Evolutionary conservation across 2,329 filamentous ascomycete genomes (phyloP).

Genomic region (Penicillium sclerotigenum): DNA sequence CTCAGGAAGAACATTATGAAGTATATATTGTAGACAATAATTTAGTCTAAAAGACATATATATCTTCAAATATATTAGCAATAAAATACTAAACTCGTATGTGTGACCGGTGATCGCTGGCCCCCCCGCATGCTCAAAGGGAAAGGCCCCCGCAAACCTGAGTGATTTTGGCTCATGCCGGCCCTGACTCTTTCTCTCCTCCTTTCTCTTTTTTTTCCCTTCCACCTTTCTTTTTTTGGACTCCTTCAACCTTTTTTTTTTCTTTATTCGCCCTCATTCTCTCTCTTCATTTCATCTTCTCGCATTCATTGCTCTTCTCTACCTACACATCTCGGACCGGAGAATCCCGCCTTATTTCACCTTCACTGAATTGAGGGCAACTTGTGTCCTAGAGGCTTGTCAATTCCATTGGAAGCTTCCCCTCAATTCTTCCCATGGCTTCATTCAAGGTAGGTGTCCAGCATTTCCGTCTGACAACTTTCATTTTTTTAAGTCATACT

Average conservation of each 20-base stretch:
- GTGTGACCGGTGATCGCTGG: slow-evolving; percentile 16
- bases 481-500: slow-evolving; percentile 10
- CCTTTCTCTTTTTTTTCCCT: slow-evolving; percentile 16
- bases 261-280: slow-evolving; percentile 14
- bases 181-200: slow-evolving; percentile 23
- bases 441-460: slow-evolving; percentile 38
- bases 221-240: slow-evolving; percentile 24
- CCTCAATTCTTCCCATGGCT: slow-evolving; percentile 32
- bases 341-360: slow-evolving; percentile 16
- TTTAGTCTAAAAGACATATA: background rate
- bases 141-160: slow-evolving; percentile 28
- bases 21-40: background rate
- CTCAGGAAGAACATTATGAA: no score
- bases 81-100: slow-evolving; percentile 7
- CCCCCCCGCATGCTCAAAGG: slow-evolving; percentile 30
- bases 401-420: slow-evolving; percentile 30
- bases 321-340: background rate
- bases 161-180: slow-evolving; percentile 26
- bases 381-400: slow-evolving; percentile 23
- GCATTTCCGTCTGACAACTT: background rate
- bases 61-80: background rate
- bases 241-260: slow-evolving; percentile 17
- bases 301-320: slow-evolving; percentile 3
- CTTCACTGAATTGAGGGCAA: slow-evolving; percentile 20
- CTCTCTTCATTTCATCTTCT: slow-evolving; percentile 7